Evolutionary conservation across 1,139 yeast species (phyloP).

Genomic region (Yamadazyma taylorii): DNA sequence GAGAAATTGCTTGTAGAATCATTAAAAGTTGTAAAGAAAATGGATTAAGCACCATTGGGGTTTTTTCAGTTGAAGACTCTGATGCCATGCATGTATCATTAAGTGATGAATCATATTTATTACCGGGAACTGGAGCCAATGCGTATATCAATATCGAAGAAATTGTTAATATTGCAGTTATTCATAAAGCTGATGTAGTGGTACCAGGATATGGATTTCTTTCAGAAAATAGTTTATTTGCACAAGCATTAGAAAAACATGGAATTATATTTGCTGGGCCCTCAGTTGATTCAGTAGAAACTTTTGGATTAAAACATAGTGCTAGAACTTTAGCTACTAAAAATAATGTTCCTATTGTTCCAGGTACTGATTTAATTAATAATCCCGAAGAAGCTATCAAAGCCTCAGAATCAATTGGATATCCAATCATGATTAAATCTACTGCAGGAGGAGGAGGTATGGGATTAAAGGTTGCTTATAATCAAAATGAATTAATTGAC

Average conservation of each 20-base stretch:
- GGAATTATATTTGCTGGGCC: slow-evolving; percentile 7
- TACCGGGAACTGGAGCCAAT: slow-evolving; percentile 3
- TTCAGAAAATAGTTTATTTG: slow-evolving; percentile 7
- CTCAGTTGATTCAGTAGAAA: slow-evolving; percentile 6
- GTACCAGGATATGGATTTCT: slow-evolving; percentile 45
- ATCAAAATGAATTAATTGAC: slow-evolving; percentile 29
- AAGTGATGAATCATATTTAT: slow-evolving; percentile 7
- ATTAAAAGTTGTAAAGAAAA: slow-evolving; percentile 7
- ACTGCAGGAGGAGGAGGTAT: slow-evolving; percentile 57
- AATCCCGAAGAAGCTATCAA: slow-evolving; percentile 2
- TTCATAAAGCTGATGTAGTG: slow-evolving; percentile 37
- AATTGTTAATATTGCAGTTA: slow-evolving; percentile 6
- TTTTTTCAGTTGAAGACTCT: slow-evolving; percentile 6
- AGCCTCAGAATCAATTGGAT: slow-evolving; percentile 39
- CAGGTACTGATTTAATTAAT: slow-evolving; percentile 7
- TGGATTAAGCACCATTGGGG: slow-evolving; percentile 2
- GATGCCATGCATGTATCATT: slow-evolving; percentile 5
- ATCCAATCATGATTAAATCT: slow-evolving; percentile 49
- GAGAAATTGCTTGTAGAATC: slow-evolving; percentile 9
- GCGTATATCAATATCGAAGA: slow-evolving; percentile 7
- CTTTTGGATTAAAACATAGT: slow-evolving; percentile 9
- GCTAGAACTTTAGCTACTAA: slow-evolving; percentile 7
- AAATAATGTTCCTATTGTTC: slow-evolving; percentile 8
- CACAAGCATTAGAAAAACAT: slow-evolving; percentile 2
- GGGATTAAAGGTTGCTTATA: slow-evolving; percentile 44